Percentiles rank a stretch among this genome's conserved stretches.
Evolutionary conservation across 106 monocot species (phyloP).

Genomic region (Dendrobium huoshanense): DNA sequence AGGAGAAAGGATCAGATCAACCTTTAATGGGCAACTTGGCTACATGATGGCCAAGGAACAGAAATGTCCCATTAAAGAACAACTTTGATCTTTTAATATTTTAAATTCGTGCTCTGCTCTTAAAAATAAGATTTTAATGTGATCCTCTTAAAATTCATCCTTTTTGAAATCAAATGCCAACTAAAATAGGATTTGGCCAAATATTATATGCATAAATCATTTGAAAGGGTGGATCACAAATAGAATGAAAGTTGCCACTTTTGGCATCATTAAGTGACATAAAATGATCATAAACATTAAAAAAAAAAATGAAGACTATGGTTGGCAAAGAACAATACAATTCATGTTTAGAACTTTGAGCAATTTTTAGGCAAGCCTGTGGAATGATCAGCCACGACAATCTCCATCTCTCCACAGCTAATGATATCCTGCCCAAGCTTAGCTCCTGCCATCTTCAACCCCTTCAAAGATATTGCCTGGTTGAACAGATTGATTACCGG

Average conservation of each 20-base stretch:
- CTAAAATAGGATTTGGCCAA: no score
- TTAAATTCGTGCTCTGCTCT: no score
- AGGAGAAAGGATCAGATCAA: no score
- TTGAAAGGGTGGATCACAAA: neutral
- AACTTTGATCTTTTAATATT: no score
- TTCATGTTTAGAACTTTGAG: slow-evolving; percentile 39
- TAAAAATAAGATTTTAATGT: no score
- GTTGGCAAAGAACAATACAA: neutral
- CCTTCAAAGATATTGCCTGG: slow-evolving; percentile 67
- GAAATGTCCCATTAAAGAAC: no score
- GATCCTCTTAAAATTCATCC: no score
- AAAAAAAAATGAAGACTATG: neutral
- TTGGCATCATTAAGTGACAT: slow-evolving; percentile 7
- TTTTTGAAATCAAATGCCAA: no score
- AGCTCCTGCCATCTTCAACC: slow-evolving; percentile 80
- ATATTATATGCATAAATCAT: neutral
- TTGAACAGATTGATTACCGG: slow-evolving; percentile 91
- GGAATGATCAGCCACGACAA: slow-evolving; percentile 58
- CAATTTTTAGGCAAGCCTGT: slow-evolving; percentile 89
- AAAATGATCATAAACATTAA: neutral
- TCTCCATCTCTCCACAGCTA: slow-evolving; percentile 38
- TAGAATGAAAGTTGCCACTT: slow-evolving; percentile 2
- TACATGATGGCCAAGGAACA: no score
- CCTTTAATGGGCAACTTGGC: no score
- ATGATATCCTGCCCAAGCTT: slow-evolving; percentile 85